phyloP scores from a whole-genome alignment of 2,329 filamentous ascomycete species.

The Penicillium olsonii region DNA sequence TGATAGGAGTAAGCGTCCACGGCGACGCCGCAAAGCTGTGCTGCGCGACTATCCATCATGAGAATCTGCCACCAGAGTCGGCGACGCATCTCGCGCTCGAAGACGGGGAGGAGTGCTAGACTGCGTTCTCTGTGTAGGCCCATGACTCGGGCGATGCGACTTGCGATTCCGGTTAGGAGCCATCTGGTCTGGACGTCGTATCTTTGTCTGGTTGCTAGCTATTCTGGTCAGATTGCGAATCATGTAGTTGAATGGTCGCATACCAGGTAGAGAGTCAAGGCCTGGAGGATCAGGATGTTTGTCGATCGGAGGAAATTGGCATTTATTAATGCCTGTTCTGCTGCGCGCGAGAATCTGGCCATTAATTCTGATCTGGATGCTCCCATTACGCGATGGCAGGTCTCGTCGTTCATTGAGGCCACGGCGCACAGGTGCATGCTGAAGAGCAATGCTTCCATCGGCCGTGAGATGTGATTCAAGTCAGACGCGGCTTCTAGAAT shows the following conservation, averaged over 20 bases:
- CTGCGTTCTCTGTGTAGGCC: constrained; percentile 66
- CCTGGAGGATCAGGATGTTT: background rate
- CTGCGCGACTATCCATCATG: constrained; percentile 67
- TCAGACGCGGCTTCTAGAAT: constrained; percentile 64
- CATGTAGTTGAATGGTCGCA: background rate
- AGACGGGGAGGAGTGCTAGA: constrained; percentile 44
- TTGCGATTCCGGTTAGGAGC: constrained; percentile 54
- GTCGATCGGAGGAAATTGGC: background rate
- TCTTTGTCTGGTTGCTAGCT: background rate
- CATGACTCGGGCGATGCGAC: constrained; percentile 68
- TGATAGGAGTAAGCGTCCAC: constrained; percentile 40
- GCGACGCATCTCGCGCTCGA: constrained; percentile 70
- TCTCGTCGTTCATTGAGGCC: background rate
- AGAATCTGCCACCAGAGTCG: constrained; percentile 73
- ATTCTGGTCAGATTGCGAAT: background rate
- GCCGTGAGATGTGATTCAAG: constrained; percentile 55
- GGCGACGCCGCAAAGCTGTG: constrained; percentile 62
- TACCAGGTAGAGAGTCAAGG: background rate
- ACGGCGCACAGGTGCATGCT: constrained; percentile 59
- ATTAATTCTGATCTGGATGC: background rate
- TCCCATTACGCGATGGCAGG: background rate
- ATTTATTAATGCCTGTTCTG: background rate
- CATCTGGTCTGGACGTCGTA: background rate
- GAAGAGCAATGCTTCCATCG: constrained; percentile 67
- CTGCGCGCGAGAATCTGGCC: background rate